Base-by-base conservation (phyloP, 2,329 filamentous ascomycete species). In the Biscogniauxia sp. region DNA sequence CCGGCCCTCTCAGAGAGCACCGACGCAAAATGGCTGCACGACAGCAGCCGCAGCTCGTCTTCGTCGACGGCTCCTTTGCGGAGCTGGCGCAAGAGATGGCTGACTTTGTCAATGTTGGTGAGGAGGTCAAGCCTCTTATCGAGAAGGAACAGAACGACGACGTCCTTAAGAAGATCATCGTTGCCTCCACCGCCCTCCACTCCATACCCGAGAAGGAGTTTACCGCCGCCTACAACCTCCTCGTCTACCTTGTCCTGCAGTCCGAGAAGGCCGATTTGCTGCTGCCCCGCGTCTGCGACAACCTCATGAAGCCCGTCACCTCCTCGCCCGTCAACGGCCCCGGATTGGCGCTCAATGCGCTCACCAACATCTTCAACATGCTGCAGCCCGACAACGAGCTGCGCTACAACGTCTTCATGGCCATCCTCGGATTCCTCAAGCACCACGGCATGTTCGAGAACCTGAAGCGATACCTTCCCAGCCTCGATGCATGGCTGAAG, bases 281-380 rank as follows among this genome's bases (percentile, higher is more conserved):
- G 81, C 88, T 99, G 67, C 90, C 92, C 61, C 85, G 86, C 70
- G 88, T 99, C 72, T 98, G 95, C 86, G 84, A 88, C 72, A 94
- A 96, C 80, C 91, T 99, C 73, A 87, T 87, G 67, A 90, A 92
- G 76, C 94, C 95, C 66, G 87, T 98, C 74, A 87, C 89, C 64
- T 91, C 91, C 64, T 96, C 94, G 55, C 91, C 93, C 57, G 82
- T 89, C 69, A 93, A 97, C 80, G 92, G 93, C 69, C 84, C 90
- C 64, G 89, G 90, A 55, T 86, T 99, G 67, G 92, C 93, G 66
- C 89, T 98, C 69, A 93, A 92, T 68, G 90, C 95, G 70, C 86
- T 99, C 69, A 93, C 92, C 74, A 97, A 93, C 70, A 88, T 99
- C 73, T 99, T 98, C 88, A 99, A 99, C 84, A 89, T 96, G 67